Evolutionary conservation across 768 basidiomycete species (phyloP).

Genomic region (Rhizopogon vesiculosus): DNA sequence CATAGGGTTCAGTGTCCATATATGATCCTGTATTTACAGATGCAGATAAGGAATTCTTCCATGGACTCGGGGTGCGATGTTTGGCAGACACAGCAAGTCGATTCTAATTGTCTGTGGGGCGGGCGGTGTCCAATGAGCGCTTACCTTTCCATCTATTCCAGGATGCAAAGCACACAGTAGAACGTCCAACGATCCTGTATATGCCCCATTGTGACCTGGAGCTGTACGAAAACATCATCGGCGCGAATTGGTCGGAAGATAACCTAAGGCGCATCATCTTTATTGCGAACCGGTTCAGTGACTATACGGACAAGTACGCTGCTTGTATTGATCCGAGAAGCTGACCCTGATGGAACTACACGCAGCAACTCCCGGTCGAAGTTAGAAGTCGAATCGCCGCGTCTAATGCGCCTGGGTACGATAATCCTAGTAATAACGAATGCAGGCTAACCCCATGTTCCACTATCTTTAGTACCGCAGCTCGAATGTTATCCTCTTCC

Average conservation of each 20-base stretch:
- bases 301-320: constrained; percentile 63
- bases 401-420: constrained; percentile 51
- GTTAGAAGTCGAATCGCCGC: constrained; percentile 48
- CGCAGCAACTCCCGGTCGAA: constrained; percentile 49
- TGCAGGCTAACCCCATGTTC: constrained; percentile 8
- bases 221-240: constrained; percentile 63
- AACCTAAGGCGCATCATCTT: constrained; percentile 47
- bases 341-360: constrained; percentile 7
- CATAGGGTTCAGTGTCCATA: constrained; percentile 49
- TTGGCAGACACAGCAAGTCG: constrained; percentile 46
- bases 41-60: constrained; percentile 51
- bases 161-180: constrained; percentile 28
- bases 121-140: constrained; percentile 7
- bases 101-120: constrained; percentile 8
- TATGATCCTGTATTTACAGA: constrained; percentile 76
- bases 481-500: constrained; percentile 50
- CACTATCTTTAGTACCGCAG: constrained; percentile 31
- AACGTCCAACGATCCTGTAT: constrained; percentile 56
- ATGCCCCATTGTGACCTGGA: constrained; percentile 79
- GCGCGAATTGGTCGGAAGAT: constrained; percentile 52
- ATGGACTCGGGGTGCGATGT: constrained; percentile 28
- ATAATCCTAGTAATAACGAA: not conserved
- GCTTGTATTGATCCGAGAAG: constrained; percentile 4
- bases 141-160: constrained; percentile 12
- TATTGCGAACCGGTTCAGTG: constrained; percentile 59